Conservation (phyloP, 2,329 filamentous ascomycete species). For the Penicillium carneum region DNA sequence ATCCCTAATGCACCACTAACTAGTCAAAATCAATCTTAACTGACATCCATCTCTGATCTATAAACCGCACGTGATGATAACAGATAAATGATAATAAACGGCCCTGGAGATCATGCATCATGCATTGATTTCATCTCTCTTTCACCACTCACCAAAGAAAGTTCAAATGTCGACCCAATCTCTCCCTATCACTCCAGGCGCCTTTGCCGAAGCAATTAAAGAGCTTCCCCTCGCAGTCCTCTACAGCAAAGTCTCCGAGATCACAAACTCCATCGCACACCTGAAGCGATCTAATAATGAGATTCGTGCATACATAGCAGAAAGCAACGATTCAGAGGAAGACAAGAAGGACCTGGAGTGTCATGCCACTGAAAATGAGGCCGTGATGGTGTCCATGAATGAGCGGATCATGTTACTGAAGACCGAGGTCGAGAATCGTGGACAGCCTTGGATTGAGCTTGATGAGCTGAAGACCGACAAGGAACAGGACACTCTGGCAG, state of each 20-base stretch:
- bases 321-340: constrained; percentile 61
- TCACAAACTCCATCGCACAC: constrained; percentile 66
- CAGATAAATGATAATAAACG: constrained; percentile 26
- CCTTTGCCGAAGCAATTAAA: constrained; percentile 64
- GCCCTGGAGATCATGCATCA: constrained; percentile 1
- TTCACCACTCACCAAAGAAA: neutral
- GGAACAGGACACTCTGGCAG: constrained; percentile 32
- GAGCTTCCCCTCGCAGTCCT: constrained; percentile 65
- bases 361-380: constrained; percentile 64
- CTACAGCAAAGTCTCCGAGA: constrained; percentile 67
- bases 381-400: constrained; percentile 63
- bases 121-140: constrained; percentile 1
- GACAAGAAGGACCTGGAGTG: constrained; percentile 46
- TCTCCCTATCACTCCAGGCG: constrained; percentile 58
- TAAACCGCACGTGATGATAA: constrained; percentile 30
- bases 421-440: constrained; percentile 61
- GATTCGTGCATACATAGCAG: constrained; percentile 59
- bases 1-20: neutral
- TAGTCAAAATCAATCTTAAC: neutral
- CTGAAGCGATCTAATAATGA: constrained; percentile 65
- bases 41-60: neutral
- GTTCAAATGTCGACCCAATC: constrained; percentile 58
- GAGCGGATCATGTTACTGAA: constrained; percentile 63
- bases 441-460: constrained; percentile 60
- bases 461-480: constrained; percentile 33